Conservation (phyloP, 2,329 filamentous ascomycete genomes). For the Anisogramma anomala region DNA sequence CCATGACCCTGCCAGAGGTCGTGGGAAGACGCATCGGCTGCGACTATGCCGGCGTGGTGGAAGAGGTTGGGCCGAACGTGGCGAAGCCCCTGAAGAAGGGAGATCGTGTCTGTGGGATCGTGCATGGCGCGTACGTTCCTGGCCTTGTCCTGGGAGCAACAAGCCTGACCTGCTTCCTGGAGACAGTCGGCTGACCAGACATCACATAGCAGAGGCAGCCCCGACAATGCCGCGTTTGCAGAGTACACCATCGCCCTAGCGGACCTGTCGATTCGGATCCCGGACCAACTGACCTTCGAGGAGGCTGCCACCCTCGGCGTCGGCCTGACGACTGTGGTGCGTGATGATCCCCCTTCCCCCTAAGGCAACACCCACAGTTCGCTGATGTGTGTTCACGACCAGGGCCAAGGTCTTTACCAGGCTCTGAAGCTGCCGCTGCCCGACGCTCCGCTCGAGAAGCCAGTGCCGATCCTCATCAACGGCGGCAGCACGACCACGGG, state of each 20-base stretch:
- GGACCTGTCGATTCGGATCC: constrained; percentile 28
- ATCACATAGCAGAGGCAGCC: constrained; percentile 23
- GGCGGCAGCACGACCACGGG: constrained; percentile 41
- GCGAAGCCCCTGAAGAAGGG: constrained; percentile 33
- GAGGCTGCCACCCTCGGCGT: constrained; percentile 34
- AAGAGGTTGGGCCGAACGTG: constrained; percentile 32
- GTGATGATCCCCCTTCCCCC: constrained; percentile 5
- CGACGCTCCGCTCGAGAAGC: constrained; percentile 18
- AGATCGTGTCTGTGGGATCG: constrained; percentile 28
- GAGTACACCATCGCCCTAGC: constrained; percentile 29
- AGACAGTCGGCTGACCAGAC: too few species aligned
- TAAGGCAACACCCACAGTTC: too few species aligned
- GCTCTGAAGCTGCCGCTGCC: constrained; percentile 35
- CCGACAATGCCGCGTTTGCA: constrained; percentile 32
- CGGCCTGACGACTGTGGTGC: constrained; percentile 29
- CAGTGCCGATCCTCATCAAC: constrained; percentile 23
- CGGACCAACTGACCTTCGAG: constrained; percentile 33
- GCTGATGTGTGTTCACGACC: too few species aligned
- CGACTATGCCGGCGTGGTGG: constrained; percentile 36
- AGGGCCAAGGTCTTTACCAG: constrained; percentile 38
- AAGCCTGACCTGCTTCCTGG: too few species aligned
- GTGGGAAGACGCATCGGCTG: constrained; percentile 16
- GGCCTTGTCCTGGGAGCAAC: neutral
- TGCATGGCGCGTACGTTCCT: constrained; percentile 2
- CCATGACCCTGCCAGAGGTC: neutral